phyloP scores from a whole-genome alignment of 1,284 basidiomycete species.

The Vanrija humicola region DNA sequence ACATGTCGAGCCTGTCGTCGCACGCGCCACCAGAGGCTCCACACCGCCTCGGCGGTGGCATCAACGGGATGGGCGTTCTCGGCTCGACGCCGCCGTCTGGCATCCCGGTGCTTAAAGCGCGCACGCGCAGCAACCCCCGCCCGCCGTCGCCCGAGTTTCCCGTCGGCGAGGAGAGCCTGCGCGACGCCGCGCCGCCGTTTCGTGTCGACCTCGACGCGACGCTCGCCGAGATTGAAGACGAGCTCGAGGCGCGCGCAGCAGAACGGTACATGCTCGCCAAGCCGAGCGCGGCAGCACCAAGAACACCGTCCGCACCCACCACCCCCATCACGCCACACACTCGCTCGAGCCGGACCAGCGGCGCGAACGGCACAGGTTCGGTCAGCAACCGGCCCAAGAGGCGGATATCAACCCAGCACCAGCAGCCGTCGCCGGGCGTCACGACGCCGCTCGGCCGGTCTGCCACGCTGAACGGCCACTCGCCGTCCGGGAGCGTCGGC shows the following conservation, averaged over 20 bases:
- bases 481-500: no score
- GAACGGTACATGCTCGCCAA: constrained; percentile 7
- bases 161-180: not conserved
- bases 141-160: constrained; percentile 15
- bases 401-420: not conserved
- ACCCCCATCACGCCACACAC: not conserved
- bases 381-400: not conserved
- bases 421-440: not conserved
- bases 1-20: constrained; percentile 9
- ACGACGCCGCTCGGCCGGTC: not conserved
- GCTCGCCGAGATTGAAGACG: constrained; percentile 18
- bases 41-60: constrained; percentile 1
- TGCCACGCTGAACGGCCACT: not conserved
- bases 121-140: constrained; percentile 5
- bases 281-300: constrained; percentile 5
- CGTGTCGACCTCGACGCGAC: constrained; percentile 19
- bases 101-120: constrained; percentile 20
- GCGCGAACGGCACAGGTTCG: not conserved
- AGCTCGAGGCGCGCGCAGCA: constrained; percentile 15
- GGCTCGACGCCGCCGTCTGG: constrained; percentile 1
- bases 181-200: constrained; percentile 14
- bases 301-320: not conserved
- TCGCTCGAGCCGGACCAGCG: not conserved
- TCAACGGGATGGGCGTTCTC: not conserved
- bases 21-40: constrained; percentile 9